These are phyloP conservation scores for Trichomonascaceae sp. DNA, from an alignment of 1,139 yeast species.

Conservation along the genomic window DNA sequence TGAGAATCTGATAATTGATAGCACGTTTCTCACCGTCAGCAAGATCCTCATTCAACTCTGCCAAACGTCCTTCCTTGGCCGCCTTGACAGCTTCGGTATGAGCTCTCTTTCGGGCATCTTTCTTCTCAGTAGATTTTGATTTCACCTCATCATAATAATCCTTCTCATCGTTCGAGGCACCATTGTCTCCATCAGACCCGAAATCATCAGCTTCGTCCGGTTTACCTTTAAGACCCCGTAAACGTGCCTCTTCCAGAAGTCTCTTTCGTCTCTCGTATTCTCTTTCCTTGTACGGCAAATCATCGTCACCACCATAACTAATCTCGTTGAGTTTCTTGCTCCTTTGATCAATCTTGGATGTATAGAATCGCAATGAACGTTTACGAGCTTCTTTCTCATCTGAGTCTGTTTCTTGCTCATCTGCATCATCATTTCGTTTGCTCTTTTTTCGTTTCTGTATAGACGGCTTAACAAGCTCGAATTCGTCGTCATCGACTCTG, in stretches of 20 bases:
- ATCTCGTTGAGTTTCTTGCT: constrained; percentile 50
- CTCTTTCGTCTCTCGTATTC: constrained; percentile 84
- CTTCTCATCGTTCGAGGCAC: constrained; percentile 29
- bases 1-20: constrained; percentile 83
- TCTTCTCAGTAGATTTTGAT: constrained; percentile 42
- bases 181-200: constrained; percentile 35
- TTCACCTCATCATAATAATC: constrained; percentile 51
- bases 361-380: constrained; percentile 86
- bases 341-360: constrained; percentile 84
- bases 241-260: constrained; percentile 78
- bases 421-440: constrained; percentile 46
- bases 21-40: constrained; percentile 91
- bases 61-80: constrained; percentile 77
- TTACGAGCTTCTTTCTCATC: constrained; percentile 82
- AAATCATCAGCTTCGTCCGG: constrained; percentile 46
- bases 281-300: constrained; percentile 89
- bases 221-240: constrained; percentile 65
- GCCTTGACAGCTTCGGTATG: constrained; percentile 73
- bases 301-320: constrained; percentile 73
- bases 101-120: constrained; percentile 51
- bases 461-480: constrained; percentile 48
- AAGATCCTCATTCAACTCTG: constrained; percentile 55
- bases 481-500: constrained; percentile 30
- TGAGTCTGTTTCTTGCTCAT: constrained; percentile 55
- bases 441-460: constrained; percentile 36